These are phyloP conservation scores for Rhinocladiella similis DNA, from an alignment of 2,329 filamentous ascomycete genomes.

Conservation along the genomic window DNA sequence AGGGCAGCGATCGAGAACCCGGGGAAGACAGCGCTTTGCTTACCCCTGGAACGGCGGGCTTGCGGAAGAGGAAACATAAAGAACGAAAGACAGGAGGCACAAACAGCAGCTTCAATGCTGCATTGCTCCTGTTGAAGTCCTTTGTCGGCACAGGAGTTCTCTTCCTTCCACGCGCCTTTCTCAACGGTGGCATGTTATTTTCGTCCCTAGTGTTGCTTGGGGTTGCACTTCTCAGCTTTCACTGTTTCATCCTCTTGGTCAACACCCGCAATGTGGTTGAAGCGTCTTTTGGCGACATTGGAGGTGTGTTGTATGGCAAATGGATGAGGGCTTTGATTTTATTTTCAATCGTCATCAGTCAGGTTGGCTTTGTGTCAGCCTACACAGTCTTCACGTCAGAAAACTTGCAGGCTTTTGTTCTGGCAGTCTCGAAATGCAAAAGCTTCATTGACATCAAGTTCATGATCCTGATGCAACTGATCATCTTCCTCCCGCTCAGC, in stretches of 20 bases:
- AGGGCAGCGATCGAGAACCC: slow-evolving; percentile 65
- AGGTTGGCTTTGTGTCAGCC: slow-evolving; percentile 90
- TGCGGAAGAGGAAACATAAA: slow-evolving; percentile 74
- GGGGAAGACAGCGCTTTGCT: slow-evolving; percentile 86
- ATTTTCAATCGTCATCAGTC: slow-evolving; percentile 87
- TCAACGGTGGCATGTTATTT: slow-evolving; percentile 97
- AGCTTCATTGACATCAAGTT: slow-evolving; percentile 82
- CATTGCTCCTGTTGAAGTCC: slow-evolving; percentile 86
- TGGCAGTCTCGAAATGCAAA: slow-evolving; percentile 85
- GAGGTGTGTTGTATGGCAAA: slow-evolving; percentile 84
- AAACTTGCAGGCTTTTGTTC: slow-evolving; percentile 91
- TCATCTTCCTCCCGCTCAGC: slow-evolving; percentile 92
- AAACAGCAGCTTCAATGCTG: slow-evolving; percentile 75
- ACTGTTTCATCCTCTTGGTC: slow-evolving; percentile 94
- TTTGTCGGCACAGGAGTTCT: slow-evolving; percentile 96
- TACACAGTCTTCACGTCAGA: slow-evolving; percentile 97
- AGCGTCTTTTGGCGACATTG: slow-evolving; percentile 97
- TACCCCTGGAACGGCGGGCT: slow-evolving; percentile 65
- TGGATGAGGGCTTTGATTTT: slow-evolving; percentile 89
- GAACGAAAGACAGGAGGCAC: slow-evolving; percentile 71
- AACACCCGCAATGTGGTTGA: slow-evolving; percentile 80
- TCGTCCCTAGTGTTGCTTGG: slow-evolving; percentile 86
- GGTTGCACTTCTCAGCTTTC: slow-evolving; percentile 87
- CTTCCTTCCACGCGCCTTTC: slow-evolving; percentile 87
- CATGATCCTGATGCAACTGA: slow-evolving; percentile 91